Conservation (phyloP, 116 monocot species). For the Papilionanthe hybrid region DNA sequence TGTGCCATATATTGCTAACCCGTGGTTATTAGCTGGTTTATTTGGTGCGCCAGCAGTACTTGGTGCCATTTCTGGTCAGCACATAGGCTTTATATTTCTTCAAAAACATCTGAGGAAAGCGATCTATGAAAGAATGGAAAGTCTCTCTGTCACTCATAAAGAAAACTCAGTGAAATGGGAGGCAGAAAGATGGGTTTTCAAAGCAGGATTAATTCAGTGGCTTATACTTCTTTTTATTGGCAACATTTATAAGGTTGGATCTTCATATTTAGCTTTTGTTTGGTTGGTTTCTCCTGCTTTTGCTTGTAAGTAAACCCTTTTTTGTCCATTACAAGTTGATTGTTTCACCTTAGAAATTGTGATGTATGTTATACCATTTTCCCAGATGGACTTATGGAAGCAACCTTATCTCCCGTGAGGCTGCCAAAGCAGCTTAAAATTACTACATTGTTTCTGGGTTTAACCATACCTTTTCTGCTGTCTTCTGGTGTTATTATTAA, state of each 20-base stretch:
- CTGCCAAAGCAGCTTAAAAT: conserved; percentile 67
- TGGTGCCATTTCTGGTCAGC: conserved; percentile 85
- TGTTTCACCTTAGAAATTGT: conserved; percentile 9
- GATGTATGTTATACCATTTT: conserved; percentile 13
- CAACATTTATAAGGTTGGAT: conserved; percentile 55
- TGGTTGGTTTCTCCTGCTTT: conserved; percentile 94
- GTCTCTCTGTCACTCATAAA: conserved; percentile 12
- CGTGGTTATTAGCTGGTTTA: conserved; percentile 72
- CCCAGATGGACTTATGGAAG: conserved; percentile 92
- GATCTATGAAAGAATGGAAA: conserved; percentile 21
- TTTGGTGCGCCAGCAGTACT: conserved; percentile 87
- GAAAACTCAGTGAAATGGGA: conserved; percentile 51
- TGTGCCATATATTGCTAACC: conserved; percentile 68
- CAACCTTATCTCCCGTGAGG: conserved; percentile 75
- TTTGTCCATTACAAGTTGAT: background rate
- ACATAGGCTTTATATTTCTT: conserved; percentile 66
- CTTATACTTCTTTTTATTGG: conserved; percentile 64
- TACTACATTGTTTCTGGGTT: conserved; percentile 62
- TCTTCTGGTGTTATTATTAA: conserved; percentile 56
- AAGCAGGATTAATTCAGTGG: conserved; percentile 90
- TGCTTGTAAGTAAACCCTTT: conserved; percentile 59
- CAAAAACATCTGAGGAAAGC: conserved; percentile 36
- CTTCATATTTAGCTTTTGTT: conserved; percentile 78
- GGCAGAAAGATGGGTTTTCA: conserved; percentile 96
- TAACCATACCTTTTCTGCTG: conserved; percentile 47